Base-by-base conservation (phyloP, 2,329 filamentous ascomycete genomes). In the Talaromyces piceae region DNA sequence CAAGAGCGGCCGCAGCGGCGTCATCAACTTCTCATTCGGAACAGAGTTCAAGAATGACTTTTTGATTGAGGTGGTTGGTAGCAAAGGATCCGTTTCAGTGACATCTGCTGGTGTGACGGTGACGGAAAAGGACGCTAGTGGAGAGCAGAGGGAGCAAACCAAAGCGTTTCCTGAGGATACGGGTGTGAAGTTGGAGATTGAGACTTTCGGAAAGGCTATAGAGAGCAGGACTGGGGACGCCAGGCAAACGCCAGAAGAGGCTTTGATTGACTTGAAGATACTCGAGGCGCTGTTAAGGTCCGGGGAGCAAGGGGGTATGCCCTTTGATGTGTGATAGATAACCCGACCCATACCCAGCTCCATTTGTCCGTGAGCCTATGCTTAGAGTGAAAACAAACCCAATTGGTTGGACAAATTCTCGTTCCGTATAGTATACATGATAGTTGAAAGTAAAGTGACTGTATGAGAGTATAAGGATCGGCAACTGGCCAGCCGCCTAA, bases 1-100 rank as follows among this genome's bases (percentile, higher is more conserved):
- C 2, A 71, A 70, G 52, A 75, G 73, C 23, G 82, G 82, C 3
- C 73, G 70, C 2, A 72, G 74, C 1, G 84, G 83, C 1, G 79
- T 76, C 4, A 77, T 84, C 45, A 55, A n/a, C 28, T 79, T 79
- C 6, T 77, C 74, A 7, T 71, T 43, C 16, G 47, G 33, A 13
- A 41, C 6, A 9, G 33, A 33, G 5, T 51, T 55, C 22, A 50
- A 51, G 16, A 30, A 50, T 2, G 45, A 49, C 12, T 49, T 39
- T n/a, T 52, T 56, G 27, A 53, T 41, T 4, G 33, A 55, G 27
- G 28, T 30, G 6, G 25, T 48, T 26, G 47, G 48, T 18, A 49
- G 45, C 5, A 44, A 52, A 12, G 43, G 55, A n/a, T 45, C 53
- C 2, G 44, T 52, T 4, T 28, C 50, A 5, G 23, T 44, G 22